A percentile compares a stretch with the other conserved stretches of the same genome.
phyloP scores from a whole-genome alignment of 2,329 filamentous ascomycete species.

The Trichoderma guizhouense region DNA sequence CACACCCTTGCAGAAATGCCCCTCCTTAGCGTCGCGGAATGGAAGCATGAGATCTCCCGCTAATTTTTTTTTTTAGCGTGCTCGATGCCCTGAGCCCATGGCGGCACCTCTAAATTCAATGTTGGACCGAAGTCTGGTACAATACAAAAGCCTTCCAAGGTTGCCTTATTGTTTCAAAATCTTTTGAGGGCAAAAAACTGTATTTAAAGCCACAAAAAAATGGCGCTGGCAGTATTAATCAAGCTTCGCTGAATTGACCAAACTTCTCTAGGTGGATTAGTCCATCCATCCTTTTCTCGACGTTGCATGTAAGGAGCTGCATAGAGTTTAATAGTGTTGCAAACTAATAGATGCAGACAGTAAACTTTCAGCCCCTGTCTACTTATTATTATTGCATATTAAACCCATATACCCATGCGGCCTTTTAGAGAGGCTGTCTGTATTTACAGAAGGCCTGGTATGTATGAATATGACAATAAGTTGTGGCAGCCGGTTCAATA shows the following conservation, averaged over 20 bases:
- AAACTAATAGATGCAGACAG: neutral
- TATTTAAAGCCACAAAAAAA: neutral
- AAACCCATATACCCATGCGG: no score
- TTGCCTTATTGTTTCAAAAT: neutral
- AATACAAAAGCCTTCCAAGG: neutral
- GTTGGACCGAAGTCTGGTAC: neutral
- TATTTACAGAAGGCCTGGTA: neutral
- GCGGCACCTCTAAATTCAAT: neutral
- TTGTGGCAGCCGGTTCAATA: neutral
- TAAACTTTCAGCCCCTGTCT: neutral
- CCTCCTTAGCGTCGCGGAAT: conserved; percentile 5
- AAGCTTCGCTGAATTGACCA: neutral
- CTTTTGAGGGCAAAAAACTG: neutral
- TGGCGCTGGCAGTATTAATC: neutral
- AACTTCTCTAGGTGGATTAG: neutral
- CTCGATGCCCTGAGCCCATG: neutral
- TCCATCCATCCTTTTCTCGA: neutral
- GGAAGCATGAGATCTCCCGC: neutral
- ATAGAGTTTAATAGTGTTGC: neutral
- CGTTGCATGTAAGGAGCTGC: neutral
- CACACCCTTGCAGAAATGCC: conserved; percentile 5
- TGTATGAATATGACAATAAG: neutral
- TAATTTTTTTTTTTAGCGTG: conserved; percentile 12
- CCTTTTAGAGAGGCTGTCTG: neutral
- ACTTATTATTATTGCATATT: neutral